phyloP scores from a whole-genome alignment of 805 yeast genomes.

The Yamadazyma sp. region DNA sequence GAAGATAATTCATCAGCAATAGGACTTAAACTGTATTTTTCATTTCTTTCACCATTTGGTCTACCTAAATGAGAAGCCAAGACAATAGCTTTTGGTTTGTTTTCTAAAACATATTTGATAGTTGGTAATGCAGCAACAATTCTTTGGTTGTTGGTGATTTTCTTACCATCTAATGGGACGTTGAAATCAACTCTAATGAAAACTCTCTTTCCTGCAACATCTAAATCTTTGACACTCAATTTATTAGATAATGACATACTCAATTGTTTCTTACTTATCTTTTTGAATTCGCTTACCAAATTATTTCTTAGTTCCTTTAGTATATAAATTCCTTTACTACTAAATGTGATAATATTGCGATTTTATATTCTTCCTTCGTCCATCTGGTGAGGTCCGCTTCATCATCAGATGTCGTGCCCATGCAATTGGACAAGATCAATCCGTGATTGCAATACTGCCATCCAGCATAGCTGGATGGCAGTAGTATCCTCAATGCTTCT shows the following conservation, averaged over 20 bases:
- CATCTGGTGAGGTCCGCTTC: constrained; percentile 17
- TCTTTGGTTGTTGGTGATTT: constrained; percentile 98
- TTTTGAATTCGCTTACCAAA: too few relatives aligned
- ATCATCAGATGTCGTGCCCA: constrained; percentile 4
- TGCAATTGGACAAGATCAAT: constrained; percentile 4
- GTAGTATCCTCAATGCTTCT: too few relatives aligned
- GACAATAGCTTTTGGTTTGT: constrained; percentile 86
- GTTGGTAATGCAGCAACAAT: constrained; percentile 99
- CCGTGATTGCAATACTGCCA: too few relatives aligned
- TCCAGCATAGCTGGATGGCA: too few relatives aligned
- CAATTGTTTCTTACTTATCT: too few relatives aligned
- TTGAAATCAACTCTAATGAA: constrained; percentile 98
- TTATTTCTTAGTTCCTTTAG: too few relatives aligned
- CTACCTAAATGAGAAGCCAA: constrained; percentile 98
- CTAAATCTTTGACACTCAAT: constrained; percentile 88
- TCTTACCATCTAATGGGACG: constrained; percentile 92
- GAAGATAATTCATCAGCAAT: constrained; percentile 85
- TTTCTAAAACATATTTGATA: constrained; percentile 88
- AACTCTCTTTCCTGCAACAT: constrained; percentile 87
- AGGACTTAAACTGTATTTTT: constrained; percentile 89
- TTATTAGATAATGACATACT: constrained; percentile 90
- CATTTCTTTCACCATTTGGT: constrained; percentile 91
- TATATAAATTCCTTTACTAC: too few relatives aligned
- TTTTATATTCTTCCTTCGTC: constrained; percentile 6
- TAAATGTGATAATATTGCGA: too few relatives aligned